phyloP scores from a whole-genome alignment of 2,329 filamentous ascomycete species.

The Exophiala aquamarina region DNA sequence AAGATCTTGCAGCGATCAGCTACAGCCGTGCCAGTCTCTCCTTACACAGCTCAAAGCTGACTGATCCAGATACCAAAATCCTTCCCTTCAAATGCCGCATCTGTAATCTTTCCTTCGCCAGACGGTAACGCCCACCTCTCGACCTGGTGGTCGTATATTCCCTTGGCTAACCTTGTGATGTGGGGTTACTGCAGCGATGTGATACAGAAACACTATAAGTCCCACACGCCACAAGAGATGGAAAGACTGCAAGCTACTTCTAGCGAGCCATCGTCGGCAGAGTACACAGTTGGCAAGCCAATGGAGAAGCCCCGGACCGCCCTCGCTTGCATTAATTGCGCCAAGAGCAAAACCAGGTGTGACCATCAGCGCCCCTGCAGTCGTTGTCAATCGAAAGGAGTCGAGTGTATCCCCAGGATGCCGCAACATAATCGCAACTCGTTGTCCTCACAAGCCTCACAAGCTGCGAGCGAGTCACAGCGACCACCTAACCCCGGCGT shows the following conservation, averaged over 20 bases:
- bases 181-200: not conserved
- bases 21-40: no score
- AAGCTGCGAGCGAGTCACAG: not conserved
- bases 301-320: no score
- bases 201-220: not conserved
- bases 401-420: not conserved
- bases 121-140: not conserved
- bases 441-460: not conserved
- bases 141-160: no score
- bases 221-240: not conserved
- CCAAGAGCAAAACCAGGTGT: conserved; percentile 7
- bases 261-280: not conserved
- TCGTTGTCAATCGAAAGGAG: not conserved
- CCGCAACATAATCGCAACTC: not conserved
- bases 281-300: not conserved
- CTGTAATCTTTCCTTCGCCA: not conserved
- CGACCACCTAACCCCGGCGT: no score
- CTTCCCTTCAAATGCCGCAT: not conserved
- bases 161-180: no score
- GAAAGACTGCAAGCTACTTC: no score
- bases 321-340: conserved; percentile 1
- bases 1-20: no score
- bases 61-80: conserved; percentile 5
- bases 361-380: conserved; percentile 4
- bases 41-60: no score